Evolutionary conservation across 192 early-diverging fungal genomes (phyloP).

Genomic region (Umbelopsis isabellina): DNA sequence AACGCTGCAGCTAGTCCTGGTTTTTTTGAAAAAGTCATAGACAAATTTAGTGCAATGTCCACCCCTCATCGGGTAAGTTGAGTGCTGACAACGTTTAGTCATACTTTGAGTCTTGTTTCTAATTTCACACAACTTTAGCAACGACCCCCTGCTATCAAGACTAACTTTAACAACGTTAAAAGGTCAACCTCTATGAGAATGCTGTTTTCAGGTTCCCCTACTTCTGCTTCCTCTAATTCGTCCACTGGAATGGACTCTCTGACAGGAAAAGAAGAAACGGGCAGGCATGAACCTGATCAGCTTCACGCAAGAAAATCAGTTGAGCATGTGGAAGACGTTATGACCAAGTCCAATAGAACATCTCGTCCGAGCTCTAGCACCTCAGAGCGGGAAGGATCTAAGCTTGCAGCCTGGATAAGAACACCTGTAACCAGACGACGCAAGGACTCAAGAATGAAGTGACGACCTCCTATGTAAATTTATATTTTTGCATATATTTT

Average conservation of each 20-base stretch:
- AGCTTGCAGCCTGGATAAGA: constrained; percentile 1
- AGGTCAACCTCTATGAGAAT: not conserved
- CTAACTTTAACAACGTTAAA: not conserved
- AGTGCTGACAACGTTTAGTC: not conserved
- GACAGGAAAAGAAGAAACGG: too few relatives aligned
- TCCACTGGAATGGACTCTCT: too few relatives aligned
- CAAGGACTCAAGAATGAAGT: not conserved
- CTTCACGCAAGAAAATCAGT: not conserved
- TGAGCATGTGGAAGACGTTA: not conserved
- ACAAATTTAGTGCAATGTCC: constrained; percentile 14
- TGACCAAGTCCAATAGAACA: not conserved
- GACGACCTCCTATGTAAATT: not conserved
- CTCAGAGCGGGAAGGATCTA: not conserved
- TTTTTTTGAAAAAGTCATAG: constrained; percentile 15
- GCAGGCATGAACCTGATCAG: too few relatives aligned
- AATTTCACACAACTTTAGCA: not conserved
- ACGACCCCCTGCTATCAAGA: constrained; percentile 12
- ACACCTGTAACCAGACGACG: constrained; percentile 9
- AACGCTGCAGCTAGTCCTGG: not conserved
- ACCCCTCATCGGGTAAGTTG: constrained; percentile 11
- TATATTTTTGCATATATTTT: too few relatives aligned
- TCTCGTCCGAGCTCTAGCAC: not conserved
- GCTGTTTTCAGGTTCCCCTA: not conserved
- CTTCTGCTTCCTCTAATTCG: not conserved
- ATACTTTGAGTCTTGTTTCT: not conserved